A percentile compares a stretch with the other conserved stretches of the same genome.
Conservation (phyloP, 2,329 filamentous ascomycete species). For the Stagonosporopsis cucurbitacearum region DNA sequence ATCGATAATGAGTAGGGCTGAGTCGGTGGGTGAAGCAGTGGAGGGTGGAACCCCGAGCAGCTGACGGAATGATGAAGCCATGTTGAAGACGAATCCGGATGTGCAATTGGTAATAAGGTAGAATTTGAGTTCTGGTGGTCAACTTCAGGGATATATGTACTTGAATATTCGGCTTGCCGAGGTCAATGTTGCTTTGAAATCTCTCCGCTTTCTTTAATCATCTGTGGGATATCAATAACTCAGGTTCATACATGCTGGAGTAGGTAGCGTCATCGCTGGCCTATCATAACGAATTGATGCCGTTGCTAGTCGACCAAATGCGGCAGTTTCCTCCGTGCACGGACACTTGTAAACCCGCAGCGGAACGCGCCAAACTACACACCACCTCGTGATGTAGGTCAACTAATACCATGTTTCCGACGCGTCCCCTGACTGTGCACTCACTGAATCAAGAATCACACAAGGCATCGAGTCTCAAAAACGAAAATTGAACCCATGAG, state of each 20-base stretch:
- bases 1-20: constrained; percentile 70
- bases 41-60: constrained; percentile 62
- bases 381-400: no score
- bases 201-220: background rate
- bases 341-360: background rate
- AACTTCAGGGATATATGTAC: background rate
- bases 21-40: constrained; percentile 62
- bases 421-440: no score
- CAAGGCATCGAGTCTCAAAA: background rate
- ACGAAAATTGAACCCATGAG: background rate
- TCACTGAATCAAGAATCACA: background rate
- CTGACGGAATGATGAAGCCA: constrained; percentile 53
- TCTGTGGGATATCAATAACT: background rate
- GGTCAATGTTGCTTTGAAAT: constrained; percentile 10
- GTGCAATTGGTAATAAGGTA: background rate
- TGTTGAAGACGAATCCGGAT: background rate
- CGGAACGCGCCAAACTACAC: no score
- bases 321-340: constrained; percentile 8
- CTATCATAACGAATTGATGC: background rate
- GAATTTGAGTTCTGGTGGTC: background rate
- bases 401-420: background rate
- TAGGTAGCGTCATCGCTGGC: background rate
- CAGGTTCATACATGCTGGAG: background rate
- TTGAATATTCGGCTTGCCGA: background rate
- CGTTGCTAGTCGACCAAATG: background rate